Evolutionary conservation across 2,329 filamentous ascomycete genomes (phyloP), one percentile per base, ranked within the genome.

Genomic region (Trichoderma sp.): DNA sequence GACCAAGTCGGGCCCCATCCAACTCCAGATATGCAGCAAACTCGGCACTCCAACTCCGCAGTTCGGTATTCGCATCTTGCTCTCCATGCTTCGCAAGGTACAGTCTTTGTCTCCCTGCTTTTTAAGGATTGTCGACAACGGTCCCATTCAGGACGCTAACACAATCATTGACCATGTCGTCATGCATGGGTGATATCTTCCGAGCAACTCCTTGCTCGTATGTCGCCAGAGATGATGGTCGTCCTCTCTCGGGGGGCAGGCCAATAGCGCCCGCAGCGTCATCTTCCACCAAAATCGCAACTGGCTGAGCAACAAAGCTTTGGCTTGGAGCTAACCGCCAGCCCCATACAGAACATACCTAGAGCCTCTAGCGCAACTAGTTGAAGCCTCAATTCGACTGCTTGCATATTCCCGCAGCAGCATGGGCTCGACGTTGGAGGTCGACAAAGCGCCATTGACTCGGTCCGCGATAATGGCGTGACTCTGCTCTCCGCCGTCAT

Each of bases 391-490:
- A 67, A 67, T 36, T 30, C 60, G 36, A 43, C 32, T 30, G 64
- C 34, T 30, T 57, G 64, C 64, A 58, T 14, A 30, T 57, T 36
- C 61, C 39, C 61, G 24, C 61, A 64, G 60, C 60, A 26, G 60
- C 60, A 26, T 28, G 34, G n/a, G 28, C 57, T 60, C 28, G n/a
- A 34, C 26, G 36, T 28, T 39, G 61, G 15, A 21, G 8, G 3
- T 36, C 11, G 12, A 9, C 2, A 15, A 28, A 47, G 43, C n/a
- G 30, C 57, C 57, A 30, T 36, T 8, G 57, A 61, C 30, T 61
- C 34, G 36, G 51, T 34, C 51, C 9, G 47, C 53, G 64, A 57
- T 9, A 30, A 67, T 67, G 64, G 64, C 47, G 64, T 67, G 64
- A 67, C 64, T 57, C 24, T 39, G 21, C 18, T 67, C 5, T 21